A percentile compares a stretch with the other conserved stretches of the same genome.
These are phyloP conservation scores for Saccharum hybrid DNA, from an alignment of 202 grass and related monocot species.

Conservation along the genomic window DNA sequence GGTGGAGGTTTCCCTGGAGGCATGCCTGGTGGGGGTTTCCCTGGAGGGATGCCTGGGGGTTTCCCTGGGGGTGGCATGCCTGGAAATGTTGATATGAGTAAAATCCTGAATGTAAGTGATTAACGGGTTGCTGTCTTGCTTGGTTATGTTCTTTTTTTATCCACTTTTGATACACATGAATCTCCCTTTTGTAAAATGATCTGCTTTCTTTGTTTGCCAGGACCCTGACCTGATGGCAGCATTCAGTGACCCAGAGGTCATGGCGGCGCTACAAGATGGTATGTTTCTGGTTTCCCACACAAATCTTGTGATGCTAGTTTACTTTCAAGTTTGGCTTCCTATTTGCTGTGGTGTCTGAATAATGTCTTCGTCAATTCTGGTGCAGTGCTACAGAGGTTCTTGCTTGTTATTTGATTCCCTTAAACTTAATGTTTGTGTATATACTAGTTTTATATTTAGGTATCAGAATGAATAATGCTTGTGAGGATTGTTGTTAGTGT, in stretches of 20 bases:
- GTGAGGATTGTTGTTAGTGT: background rate
- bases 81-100: slow-evolving; percentile 81
- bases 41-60: slow-evolving; percentile 53
- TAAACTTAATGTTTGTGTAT: background rate
- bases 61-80: slow-evolving; percentile 56
- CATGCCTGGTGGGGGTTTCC: slow-evolving; percentile 19
- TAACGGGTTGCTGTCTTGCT: background rate
- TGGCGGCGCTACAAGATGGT: slow-evolving; percentile 95
- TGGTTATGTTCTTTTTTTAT: background rate
- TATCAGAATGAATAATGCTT: background rate
- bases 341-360: background rate
- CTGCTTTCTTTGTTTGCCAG: slow-evolving; percentile 53
- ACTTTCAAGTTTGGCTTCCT: background rate
- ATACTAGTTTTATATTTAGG: background rate
- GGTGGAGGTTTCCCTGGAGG: slow-evolving; percentile 25
- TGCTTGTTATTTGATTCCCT: background rate
- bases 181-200: slow-evolving; percentile 6
- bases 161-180: background rate
- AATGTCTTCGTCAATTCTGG: background rate
- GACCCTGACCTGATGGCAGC: slow-evolving; percentile 92
- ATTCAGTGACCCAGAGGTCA: slow-evolving; percentile 88
- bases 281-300: background rate
- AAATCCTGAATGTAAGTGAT: slow-evolving; percentile 85
- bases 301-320: slow-evolving; percentile 21
- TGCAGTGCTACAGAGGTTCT: background rate